phyloP scores from a whole-genome alignment of 495 filamentous ascomycete species.

The Lentithecium fluviatile region DNA sequence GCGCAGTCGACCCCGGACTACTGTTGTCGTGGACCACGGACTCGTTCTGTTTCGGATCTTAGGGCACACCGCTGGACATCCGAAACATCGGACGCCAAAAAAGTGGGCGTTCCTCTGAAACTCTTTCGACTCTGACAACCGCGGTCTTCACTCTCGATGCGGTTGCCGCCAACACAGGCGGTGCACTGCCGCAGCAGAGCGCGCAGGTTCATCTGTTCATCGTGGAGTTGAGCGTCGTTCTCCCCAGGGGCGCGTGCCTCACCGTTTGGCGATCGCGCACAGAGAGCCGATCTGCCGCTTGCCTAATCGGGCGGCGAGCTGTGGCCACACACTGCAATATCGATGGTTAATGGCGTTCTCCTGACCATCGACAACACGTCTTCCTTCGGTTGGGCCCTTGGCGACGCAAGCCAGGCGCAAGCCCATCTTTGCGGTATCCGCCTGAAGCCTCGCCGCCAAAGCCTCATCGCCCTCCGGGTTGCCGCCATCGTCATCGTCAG shows the following conservation, averaged over 20 bases:
- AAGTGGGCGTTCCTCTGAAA: slow-evolving; percentile 9
- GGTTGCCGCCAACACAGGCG: slow-evolving; percentile 1
- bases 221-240: neutral
- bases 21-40: neutral
- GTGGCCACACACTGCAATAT: neutral
- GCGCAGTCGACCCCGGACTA: neutral
- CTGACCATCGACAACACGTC: slow-evolving; percentile 15
- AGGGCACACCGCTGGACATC: neutral
- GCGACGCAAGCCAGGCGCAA: neutral
- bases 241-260: neutral
- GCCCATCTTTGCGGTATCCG: neutral
- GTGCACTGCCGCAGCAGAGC: neutral
- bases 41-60: neutral
- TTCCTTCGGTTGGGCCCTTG: neutral
- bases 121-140: slow-evolving; percentile 4
- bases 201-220: no score
- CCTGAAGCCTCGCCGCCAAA: neutral
- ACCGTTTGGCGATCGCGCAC: slow-evolving; percentile 14
- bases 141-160: slow-evolving; percentile 6
- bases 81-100: slow-evolving; percentile 13
- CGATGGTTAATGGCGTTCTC: slow-evolving; percentile 22
- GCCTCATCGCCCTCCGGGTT: neutral
- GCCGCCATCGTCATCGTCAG: neutral
- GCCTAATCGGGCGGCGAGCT: neutral
- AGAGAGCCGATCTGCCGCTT: slow-evolving; percentile 1